phyloP scores from a whole-genome alignment of 805 yeast species.

The Saturnispora besseyi region DNA sequence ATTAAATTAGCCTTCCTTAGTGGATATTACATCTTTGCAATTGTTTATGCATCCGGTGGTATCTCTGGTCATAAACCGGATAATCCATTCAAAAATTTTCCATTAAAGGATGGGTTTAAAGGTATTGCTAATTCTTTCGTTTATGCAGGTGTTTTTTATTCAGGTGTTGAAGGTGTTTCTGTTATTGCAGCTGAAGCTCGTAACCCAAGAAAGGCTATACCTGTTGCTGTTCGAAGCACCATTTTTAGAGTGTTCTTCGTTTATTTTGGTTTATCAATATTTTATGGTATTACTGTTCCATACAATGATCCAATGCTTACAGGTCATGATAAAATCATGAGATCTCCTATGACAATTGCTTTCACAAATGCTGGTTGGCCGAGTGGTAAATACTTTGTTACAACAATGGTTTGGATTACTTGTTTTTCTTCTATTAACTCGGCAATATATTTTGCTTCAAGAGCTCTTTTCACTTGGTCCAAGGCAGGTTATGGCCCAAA shows the following conservation, averaged over 20 bases:
- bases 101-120: conserved; percentile 22
- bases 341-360: conserved; percentile 41
- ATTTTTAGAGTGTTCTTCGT: conserved; percentile 46
- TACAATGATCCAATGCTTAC: conserved; percentile 40
- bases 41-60: conserved; percentile 37
- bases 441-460: conserved; percentile 58
- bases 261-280: conserved; percentile 45
- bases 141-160: conserved; percentile 20
- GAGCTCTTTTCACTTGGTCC: conserved; percentile 59
- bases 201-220: conserved; percentile 50
- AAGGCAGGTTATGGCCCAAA: conserved; percentile 40
- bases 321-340: conserved; percentile 32
- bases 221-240: conserved; percentile 49
- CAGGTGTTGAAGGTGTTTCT: conserved; percentile 27
- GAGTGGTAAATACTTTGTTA: conserved; percentile 43
- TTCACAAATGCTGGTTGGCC: conserved; percentile 44
- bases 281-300: conserved; percentile 53
- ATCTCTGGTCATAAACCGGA: conserved; percentile 27
- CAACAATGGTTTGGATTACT: conserved; percentile 54
- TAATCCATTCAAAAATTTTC: conserved; percentile 30
- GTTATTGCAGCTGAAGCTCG: conserved; percentile 54
- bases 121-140: conserved; percentile 22
- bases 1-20: conserved; percentile 38
- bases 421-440: conserved; percentile 64
- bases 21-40: conserved; percentile 45